Percentiles rank a stretch among this genome's conserved stretches.
These are phyloP conservation scores for Cicer arietinum DNA, from an alignment of 306 rosid genomes.

Conservation along the genomic window DNA sequence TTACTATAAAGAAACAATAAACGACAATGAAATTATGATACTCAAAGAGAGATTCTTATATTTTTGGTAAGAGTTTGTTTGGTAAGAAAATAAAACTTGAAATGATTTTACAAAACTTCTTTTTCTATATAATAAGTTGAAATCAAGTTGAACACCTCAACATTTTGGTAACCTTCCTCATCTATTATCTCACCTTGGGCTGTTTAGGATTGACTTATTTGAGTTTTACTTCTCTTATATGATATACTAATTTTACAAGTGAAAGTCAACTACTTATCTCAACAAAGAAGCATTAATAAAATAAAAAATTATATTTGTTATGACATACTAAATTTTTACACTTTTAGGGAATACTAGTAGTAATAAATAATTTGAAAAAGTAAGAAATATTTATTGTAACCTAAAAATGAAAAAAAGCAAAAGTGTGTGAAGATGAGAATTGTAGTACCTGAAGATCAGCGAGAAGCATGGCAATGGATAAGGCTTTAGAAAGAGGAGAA, in stretches of 20 bases:
- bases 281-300: no score
- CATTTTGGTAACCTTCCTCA: background rate
- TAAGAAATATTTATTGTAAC: no score
- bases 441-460: conserved; percentile 73
- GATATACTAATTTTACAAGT: no score
- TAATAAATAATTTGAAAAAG: no score
- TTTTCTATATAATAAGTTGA: background rate
- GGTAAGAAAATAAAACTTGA: background rate
- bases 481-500: conserved; percentile 77
- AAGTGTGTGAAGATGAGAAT: background rate
- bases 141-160: background rate
- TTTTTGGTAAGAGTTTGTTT: background rate
- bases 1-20: conserved; percentile 52
- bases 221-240: no score
- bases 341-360: no score
- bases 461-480: conserved; percentile 76
- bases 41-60: background rate
- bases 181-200: background rate
- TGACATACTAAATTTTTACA: no score
- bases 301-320: no score
- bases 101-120: background rate
- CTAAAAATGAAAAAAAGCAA: no score
- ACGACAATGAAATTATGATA: conserved; percentile 34
- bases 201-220: no score
- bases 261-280: no score